These are phyloP conservation scores for Termitomyces sp. DNA, from an alignment of 768 basidiomycete genomes.

Conservation along the genomic window DNA sequence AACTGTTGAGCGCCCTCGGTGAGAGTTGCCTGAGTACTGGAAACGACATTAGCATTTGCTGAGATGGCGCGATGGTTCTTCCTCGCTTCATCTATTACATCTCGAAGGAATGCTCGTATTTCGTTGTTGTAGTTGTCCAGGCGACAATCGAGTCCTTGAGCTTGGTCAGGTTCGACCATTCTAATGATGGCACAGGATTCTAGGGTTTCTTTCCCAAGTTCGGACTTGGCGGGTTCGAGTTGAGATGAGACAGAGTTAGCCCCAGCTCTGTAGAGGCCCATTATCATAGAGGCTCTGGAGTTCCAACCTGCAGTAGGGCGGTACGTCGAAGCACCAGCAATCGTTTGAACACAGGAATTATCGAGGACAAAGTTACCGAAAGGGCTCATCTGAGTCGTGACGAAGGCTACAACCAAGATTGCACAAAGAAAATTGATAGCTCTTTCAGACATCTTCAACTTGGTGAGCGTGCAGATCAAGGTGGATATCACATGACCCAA, in stretches of 20 bases:
- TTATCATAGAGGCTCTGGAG: not conserved
- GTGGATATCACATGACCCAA: not conserved
- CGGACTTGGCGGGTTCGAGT: not conserved
- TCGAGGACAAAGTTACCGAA: not conserved
- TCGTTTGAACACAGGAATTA: not conserved
- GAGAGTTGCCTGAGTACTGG: not conserved
- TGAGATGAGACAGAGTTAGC: not conserved
- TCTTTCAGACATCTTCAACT: not conserved
- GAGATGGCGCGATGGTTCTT: not conserved
- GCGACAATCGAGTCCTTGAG: not conserved
- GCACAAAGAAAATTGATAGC: not conserved
- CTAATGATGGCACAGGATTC: not conserved
- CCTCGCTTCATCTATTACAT: not conserved
- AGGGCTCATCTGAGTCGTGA: not conserved
- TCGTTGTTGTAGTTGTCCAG: not conserved
- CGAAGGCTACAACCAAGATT: not conserved
- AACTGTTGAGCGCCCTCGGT: not conserved
- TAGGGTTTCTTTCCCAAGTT: not conserved
- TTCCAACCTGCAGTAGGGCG: not conserved
- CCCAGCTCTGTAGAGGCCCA: not conserved
- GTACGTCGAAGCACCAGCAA: not conserved
- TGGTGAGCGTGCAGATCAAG: not conserved
- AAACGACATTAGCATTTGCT: not conserved
- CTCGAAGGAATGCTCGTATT: not conserved
- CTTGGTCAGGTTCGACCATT: not conserved